A percentile compares a stretch with the other conserved stretches of the same genome.
Conservation (phyloP, 2,329 filamentous ascomycete genomes). For the Drechslerella stenobrocha region DNA sequence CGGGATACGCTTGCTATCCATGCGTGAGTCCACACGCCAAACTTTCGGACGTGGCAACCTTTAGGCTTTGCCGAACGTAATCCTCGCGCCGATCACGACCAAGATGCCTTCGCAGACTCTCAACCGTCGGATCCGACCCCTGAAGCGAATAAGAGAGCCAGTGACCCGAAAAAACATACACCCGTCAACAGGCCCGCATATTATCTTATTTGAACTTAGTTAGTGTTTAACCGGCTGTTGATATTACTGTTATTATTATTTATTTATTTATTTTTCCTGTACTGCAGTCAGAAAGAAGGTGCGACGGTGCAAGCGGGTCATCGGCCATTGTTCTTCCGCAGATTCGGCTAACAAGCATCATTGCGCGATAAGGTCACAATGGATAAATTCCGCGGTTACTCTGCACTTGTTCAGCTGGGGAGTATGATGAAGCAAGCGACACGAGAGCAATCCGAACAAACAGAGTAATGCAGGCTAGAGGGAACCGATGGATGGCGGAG, state of each 20-base stretch:
- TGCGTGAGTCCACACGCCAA: slow-evolving; percentile 30
- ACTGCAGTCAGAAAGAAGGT: not conserved
- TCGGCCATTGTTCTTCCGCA: not conserved
- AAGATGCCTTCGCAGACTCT: slow-evolving; percentile 18
- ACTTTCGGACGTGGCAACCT: slow-evolving; percentile 34
- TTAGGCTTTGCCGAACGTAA: slow-evolving; percentile 47
- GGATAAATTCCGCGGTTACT: too few relatives aligned
- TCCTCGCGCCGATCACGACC: slow-evolving; percentile 46
- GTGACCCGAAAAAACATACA: slow-evolving; percentile 12
- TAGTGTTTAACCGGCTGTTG: not conserved
- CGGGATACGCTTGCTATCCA: slow-evolving; percentile 4
- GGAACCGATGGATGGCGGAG: slow-evolving; percentile 27
- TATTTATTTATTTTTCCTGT: not conserved
- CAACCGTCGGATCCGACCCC: slow-evolving; percentile 33
- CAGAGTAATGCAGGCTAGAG: slow-evolving; percentile 30
- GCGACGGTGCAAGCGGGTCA: not conserved
- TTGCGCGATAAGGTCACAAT: too few relatives aligned
- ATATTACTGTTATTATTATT: not conserved
- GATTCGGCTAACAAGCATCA: not conserved
- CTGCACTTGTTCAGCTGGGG: not conserved
- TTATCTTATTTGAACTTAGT: not conserved
- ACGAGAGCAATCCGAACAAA: slow-evolving; percentile 38
- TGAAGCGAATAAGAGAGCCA: slow-evolving; percentile 39
- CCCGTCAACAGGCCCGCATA: not conserved
- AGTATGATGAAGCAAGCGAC: not conserved